phyloP scores from a whole-genome alignment of 2,329 filamentous ascomycete genomes.

The Alternaria solani region DNA sequence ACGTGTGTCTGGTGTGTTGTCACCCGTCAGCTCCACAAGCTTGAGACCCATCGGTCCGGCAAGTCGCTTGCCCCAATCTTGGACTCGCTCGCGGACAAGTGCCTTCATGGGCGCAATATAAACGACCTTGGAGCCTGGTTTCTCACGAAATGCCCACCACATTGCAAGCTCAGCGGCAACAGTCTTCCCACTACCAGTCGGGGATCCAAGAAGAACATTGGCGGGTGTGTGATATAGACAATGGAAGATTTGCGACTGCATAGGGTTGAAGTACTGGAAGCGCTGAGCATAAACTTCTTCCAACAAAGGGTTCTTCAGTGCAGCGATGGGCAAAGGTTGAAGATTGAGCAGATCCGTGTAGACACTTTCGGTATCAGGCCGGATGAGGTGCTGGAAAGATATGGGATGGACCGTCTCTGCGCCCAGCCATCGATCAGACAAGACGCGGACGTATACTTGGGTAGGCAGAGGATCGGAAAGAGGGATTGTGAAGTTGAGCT shows the following conservation, averaged over 20 bases:
- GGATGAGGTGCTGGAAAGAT: slow-evolving; percentile 96
- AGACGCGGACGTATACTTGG: slow-evolving; percentile 93
- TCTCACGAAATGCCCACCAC: slow-evolving; percentile 99
- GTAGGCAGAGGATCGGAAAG: slow-evolving; percentile 90
- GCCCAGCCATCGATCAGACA: slow-evolving; percentile 95
- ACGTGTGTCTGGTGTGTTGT: slow-evolving; percentile 96
- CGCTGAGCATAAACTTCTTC: slow-evolving; percentile 89
- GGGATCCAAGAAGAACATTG: slow-evolving; percentile 93
- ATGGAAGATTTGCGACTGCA: slow-evolving; percentile 99
- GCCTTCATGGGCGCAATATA: slow-evolving; percentile 99
- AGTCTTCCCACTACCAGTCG: slow-evolving; percentile 97
- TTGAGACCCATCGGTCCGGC: slow-evolving; percentile 84
- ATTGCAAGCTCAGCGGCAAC: slow-evolving; percentile 95
- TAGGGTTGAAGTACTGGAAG: slow-evolving; percentile 97
- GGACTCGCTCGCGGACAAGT: slow-evolving; percentile 91
- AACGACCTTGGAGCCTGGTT: slow-evolving; percentile 94
- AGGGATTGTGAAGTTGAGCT: slow-evolving; percentile 97
- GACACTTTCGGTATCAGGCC: slow-evolving; percentile 95
- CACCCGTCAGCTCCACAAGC: slow-evolving; percentile 93
- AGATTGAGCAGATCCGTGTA: slow-evolving; percentile 94
- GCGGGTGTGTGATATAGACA: slow-evolving; percentile 90
- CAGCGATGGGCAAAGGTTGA: slow-evolving; percentile 85
- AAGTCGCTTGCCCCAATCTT: slow-evolving; percentile 89
- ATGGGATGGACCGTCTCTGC: slow-evolving; percentile 95
- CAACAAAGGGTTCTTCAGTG: slow-evolving; percentile 83